Evolutionary conservation across 768 basidiomycete species (phyloP), one percentile per base, ranked within the genome.

Genomic region (Hygrophoropsis aurantiaca): DNA sequence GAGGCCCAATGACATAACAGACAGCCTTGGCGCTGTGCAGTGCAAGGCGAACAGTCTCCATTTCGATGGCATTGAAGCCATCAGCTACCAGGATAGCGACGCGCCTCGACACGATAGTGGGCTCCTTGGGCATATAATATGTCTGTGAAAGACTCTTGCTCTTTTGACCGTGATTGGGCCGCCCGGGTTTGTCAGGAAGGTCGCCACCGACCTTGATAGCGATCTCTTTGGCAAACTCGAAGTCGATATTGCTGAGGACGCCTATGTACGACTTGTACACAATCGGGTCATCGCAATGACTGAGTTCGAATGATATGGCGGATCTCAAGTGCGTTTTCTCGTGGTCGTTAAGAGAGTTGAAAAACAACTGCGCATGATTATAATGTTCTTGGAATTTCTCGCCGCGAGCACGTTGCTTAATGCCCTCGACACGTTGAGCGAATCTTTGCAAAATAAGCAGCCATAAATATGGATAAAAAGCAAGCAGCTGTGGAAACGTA

Each of bases 301-400:
- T 82, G 26, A 95, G 74, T 67, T 94, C 92, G 62, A 95, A 94
- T 11, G 82, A 79, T 48, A 89, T 74, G 4, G 89, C 91, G 4
- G 68, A 58, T 40, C 81, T 67, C 24, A 93, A 70, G 62, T 94
- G 90, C n/a, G 68, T 51, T 66, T 85, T 82, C 72, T 94, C 93
- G 46, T 80, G 61, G 0, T 71, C 56, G 2, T 76, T 57, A 39
- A 94, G 75, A 5, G 90, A 94, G 68, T 95, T 94, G 68, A 80
- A 84, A 75, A 94, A 94, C 2, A 93, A 70, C 52, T 83, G 82
- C 8, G 80, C 82, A 58, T 95, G 93, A 46, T 66, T 70, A 50
- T 61, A 84, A 55, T 89, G 84, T 60, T 94, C 91, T 58, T 82
- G 71, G 71, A 92, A 93, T 57, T 91, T 90, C 16, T 73, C 62